Evolutionary conservation across 495 filamentous ascomycete genomes (phyloP).

Genomic region (Penicillium daleae): DNA sequence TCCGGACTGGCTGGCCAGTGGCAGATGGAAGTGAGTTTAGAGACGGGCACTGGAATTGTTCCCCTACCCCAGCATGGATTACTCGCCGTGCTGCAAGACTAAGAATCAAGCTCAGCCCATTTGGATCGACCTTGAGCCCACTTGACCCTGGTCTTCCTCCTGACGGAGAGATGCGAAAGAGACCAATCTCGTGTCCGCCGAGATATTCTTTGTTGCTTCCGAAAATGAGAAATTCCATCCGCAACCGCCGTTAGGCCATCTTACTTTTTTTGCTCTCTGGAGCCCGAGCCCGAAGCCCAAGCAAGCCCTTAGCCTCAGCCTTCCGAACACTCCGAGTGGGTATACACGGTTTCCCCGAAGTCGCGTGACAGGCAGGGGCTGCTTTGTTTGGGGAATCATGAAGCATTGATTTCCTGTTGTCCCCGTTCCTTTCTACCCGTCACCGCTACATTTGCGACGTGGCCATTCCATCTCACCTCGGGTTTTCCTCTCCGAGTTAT

Average conservation of each 20-base stretch:
- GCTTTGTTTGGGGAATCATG: conserved; percentile 10
- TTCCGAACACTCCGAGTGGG: conserved; percentile 50
- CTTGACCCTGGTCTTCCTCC: not conserved
- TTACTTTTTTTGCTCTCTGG: conserved; percentile 10
- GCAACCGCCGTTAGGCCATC: conserved; percentile 28
- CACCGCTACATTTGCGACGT: conserved; percentile 37
- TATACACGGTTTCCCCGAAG: conserved; percentile 17
- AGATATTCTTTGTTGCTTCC: conserved; percentile 6
- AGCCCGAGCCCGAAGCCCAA: conserved; percentile 1
- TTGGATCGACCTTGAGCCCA: conserved; percentile 2
- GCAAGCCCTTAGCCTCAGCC: not conserved
- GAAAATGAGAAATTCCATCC: conserved; percentile 19
- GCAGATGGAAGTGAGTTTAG: not conserved
- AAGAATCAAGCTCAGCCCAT: conserved; percentile 19
- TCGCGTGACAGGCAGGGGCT: conserved; percentile 30
- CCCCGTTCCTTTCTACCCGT: conserved; percentile 8
- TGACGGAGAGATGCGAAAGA: not conserved
- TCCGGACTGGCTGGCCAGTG: conserved; percentile 7
- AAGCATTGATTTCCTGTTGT: conserved; percentile 6
- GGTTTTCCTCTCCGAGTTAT: conserved; percentile 8
- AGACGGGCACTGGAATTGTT: not conserved
- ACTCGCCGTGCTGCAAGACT: conserved; percentile 23
- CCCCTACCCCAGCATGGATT: conserved; percentile 18
- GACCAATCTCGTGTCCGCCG: not conserved
- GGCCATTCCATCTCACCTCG: not conserved